Conservation (phyloP, 495 filamentous ascomycete genomes). For the Thermothielavioides terrestris region DNA sequence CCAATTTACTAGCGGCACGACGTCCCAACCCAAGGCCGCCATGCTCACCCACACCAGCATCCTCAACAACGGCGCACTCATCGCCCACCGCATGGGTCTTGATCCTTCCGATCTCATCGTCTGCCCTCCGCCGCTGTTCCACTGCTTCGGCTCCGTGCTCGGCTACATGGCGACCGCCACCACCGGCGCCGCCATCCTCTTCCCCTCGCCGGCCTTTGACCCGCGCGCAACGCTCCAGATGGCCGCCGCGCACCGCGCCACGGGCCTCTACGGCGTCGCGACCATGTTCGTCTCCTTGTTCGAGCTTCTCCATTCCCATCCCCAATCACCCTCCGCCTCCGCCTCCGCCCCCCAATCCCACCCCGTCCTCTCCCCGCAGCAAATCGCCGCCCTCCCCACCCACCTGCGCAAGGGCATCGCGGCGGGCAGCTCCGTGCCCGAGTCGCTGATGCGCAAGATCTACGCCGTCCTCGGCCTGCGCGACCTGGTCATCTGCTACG, state of each 20-base stretch:
- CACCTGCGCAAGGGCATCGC: constrained; percentile 81
- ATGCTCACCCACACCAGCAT: constrained; percentile 79
- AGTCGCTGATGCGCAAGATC: constrained; percentile 73
- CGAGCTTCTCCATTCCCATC: constrained; percentile 55
- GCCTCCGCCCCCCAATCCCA: no score
- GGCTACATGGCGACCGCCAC: constrained; percentile 94
- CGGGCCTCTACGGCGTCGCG: constrained; percentile 85
- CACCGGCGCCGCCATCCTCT: constrained; percentile 74
- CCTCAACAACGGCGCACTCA: constrained; percentile 69
- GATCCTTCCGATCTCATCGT: constrained; percentile 55
- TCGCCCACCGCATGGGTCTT: constrained; percentile 59
- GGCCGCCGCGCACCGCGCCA: constrained; percentile 67
- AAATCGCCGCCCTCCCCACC: constrained; percentile 48
- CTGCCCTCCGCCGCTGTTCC: constrained; percentile 64
- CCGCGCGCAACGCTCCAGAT: constrained; percentile 59
- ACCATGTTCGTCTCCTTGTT: constrained; percentile 95
- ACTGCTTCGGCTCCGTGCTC: constrained; percentile 82
- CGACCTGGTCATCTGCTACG: constrained; percentile 91
- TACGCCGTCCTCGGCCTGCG: constrained; percentile 68
- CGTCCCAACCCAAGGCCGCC: constrained; percentile 80
- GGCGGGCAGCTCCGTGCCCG: constrained; percentile 77
- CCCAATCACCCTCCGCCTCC: no score
- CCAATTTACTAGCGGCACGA: constrained; percentile 95
- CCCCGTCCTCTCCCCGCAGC: constrained; percentile 7
- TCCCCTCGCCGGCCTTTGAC: constrained; percentile 82